Base-by-base conservation (phyloP, 306 rosid genomes). In the Glycyrrhiza uralensis region DNA sequence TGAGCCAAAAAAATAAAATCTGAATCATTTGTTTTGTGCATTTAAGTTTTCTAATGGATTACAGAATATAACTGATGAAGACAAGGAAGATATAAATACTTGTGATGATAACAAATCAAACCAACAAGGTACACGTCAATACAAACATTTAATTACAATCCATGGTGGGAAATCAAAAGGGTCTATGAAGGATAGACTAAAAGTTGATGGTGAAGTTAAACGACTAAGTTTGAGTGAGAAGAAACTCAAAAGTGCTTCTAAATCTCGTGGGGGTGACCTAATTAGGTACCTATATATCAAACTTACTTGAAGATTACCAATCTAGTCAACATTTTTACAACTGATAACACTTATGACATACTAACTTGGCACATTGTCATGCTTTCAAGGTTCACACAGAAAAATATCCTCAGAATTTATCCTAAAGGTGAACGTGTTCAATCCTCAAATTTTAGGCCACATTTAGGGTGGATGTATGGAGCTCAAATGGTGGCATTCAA, bases 401-500 rank as follows among this genome's bases (percentile, higher is more conserved):
- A 49, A 79, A 86, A 90, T 72, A 71, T 93, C 46, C 80, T 93
- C 12, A 86, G 98, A 75, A 73, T 93, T 15, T 93, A 76, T 79
- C 98, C 98, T 0, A 93, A 81, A 80, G 98, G 94, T 47, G 81
- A 89, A 12, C 88, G 98, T n/a, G 83, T 93, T 28, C 56, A 79
- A 35, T 93, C 97, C 71, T 68, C 96, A 20, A 93, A 93, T 80
- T 93, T 83, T 76, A 67, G 81, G 81, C 98, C 98, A 6, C 84
- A 78, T 77, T 66, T 89, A 61, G 97, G 93, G 75, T 93, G 98
- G 98, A 77, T 86, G 76, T 89, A 90, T 79, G 98, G 98, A 59
- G 98, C 87, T 80, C 98, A 93, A 58, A 89, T 93, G 98, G 96
- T 93, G 68, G 98, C 98, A 32, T 86, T 93, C 75, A 93, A 93